Evolutionary conservation across 768 basidiomycete species (phyloP).

Genomic region (Trametopsis cervina): DNA sequence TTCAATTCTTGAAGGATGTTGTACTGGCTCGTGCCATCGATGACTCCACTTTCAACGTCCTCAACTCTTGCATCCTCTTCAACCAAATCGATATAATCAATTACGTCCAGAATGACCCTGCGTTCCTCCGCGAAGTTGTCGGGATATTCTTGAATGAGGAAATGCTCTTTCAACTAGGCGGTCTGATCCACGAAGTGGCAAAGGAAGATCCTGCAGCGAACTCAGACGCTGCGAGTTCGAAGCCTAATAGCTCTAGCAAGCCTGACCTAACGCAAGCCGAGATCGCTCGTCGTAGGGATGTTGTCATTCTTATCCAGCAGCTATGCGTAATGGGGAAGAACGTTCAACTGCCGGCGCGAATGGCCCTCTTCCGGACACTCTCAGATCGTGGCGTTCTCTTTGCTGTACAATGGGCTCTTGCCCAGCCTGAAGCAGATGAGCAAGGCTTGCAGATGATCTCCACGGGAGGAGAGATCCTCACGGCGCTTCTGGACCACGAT

Average conservation of each 20-base stretch:
- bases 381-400: slow-evolving; percentile 85
- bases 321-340: slow-evolving; percentile 95
- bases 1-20: slow-evolving; percentile 97
- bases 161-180: slow-evolving; percentile 25
- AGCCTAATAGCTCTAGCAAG: slow-evolving; percentile 39
- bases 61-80: slow-evolving; percentile 97
- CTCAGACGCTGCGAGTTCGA: slow-evolving; percentile 19
- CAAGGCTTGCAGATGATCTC: slow-evolving; percentile 56
- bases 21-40: slow-evolving; percentile 92
- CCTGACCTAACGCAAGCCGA: slow-evolving; percentile 41
- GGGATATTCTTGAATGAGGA: slow-evolving; percentile 68
- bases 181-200: slow-evolving; percentile 1
- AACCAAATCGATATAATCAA: slow-evolving; percentile 98
- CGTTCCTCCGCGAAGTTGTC: slow-evolving; percentile 75
- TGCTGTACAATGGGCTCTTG: slow-evolving; percentile 89
- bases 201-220: slow-evolving; percentile 19
- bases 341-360: slow-evolving; percentile 81
- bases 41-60: slow-evolving; percentile 93
- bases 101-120: slow-evolving; percentile 73
- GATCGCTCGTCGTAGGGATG: slow-evolving; percentile 57
- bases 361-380: slow-evolving; percentile 79
- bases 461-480: slow-evolving; percentile 80
- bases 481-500: slow-evolving; percentile 86
- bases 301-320: slow-evolving; percentile 85
- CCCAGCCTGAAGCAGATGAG: slow-evolving; percentile 51